These are phyloP conservation scores for Viridothelium virens DNA, from an alignment of 495 filamentous ascomycete species.

Conservation along the genomic window DNA sequence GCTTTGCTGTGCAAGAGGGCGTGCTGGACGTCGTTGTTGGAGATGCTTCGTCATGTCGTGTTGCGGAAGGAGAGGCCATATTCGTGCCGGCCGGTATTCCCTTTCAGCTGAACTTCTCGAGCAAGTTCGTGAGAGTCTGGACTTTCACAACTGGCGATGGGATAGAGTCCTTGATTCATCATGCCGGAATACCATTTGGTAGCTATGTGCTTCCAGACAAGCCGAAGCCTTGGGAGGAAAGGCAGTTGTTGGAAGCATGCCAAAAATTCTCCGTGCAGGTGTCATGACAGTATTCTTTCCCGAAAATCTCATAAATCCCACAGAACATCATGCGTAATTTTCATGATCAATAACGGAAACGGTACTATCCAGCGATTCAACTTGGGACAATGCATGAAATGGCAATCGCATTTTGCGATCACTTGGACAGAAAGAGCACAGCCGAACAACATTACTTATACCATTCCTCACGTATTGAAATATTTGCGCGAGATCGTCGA, in stretches of 20 bases:
- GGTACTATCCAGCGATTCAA: too few relatives aligned
- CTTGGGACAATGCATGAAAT: too few relatives aligned
- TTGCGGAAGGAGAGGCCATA: constrained; percentile 16
- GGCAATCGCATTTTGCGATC: too few relatives aligned
- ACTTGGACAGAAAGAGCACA: too few relatives aligned
- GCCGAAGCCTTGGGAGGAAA: constrained; percentile 3
- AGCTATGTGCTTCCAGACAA: neutral
- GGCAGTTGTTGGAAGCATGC: neutral
- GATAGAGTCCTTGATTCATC: neutral
- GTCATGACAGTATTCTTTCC: neutral
- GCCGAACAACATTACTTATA: too few relatives aligned
- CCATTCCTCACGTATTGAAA: too few relatives aligned
- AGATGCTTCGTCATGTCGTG: neutral
- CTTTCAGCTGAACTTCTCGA: constrained; percentile 8
- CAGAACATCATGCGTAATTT: too few relatives aligned
- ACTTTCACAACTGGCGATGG: neutral
- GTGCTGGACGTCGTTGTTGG: constrained; percentile 13
- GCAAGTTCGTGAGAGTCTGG: constrained; percentile 7
- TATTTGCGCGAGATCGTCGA: too few relatives aligned
- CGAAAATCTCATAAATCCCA: too few relatives aligned
- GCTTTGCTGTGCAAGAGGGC: constrained; percentile 15
- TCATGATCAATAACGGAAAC: too few relatives aligned
- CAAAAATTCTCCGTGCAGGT: neutral
- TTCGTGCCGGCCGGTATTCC: constrained; percentile 17
- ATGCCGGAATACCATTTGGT: neutral